Conservation (phyloP, 1,139 yeast species). For the Sugiyamaella novakii region DNA sequence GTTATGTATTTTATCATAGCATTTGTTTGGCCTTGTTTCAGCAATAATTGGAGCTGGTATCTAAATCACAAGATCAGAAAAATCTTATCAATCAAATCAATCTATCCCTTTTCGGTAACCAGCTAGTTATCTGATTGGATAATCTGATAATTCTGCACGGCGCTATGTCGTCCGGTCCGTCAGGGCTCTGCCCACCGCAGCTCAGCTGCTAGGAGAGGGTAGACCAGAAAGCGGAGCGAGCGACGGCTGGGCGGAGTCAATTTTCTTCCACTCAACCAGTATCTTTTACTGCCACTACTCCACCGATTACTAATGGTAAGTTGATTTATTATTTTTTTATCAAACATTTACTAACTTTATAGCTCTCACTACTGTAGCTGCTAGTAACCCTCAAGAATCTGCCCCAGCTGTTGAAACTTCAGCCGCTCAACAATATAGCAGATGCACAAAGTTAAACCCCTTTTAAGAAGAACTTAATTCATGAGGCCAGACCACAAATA, state of each 20-base stretch:
- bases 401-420: not conserved
- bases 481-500: too few relatives aligned
- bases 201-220: too few relatives aligned
- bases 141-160: slow-evolving; percentile 1
- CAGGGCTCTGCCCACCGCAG: too few relatives aligned
- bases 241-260: slow-evolving; percentile 20
- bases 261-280: slow-evolving; percentile 30
- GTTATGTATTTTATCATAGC: not conserved
- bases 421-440: too few relatives aligned
- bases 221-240: not conserved
- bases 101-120: slow-evolving; percentile 14
- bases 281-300: slow-evolving; percentile 24
- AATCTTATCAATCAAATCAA: slow-evolving; percentile 17
- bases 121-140: slow-evolving; percentile 15
- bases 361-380: not conserved
- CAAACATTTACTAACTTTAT: not conserved
- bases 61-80: too few relatives aligned
- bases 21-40: too few relatives aligned
- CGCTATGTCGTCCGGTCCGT: too few relatives aligned
- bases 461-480: too few relatives aligned
- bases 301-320: slow-evolving; percentile 13
- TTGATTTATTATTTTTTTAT: not conserved
- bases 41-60: too few relatives aligned
- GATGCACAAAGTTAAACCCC: too few relatives aligned
- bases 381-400: not conserved